These are phyloP conservation scores for Aspergillaceae sp. DNA, from an alignment of 2,329 filamentous ascomycete genomes.

Conservation along the genomic window DNA sequence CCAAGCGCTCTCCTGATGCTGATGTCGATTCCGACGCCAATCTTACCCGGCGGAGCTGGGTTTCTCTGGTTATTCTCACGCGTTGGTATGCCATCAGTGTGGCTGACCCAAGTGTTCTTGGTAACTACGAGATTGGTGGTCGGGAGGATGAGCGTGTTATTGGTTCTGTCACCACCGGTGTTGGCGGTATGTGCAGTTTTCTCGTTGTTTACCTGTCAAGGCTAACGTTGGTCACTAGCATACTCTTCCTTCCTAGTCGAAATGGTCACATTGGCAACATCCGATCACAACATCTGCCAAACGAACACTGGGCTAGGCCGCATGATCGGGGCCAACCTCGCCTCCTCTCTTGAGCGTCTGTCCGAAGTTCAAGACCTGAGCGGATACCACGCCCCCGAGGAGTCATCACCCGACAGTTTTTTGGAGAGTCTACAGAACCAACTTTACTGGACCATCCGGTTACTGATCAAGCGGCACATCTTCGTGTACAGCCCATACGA, in stretches of 20 bases:
- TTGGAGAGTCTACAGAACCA: conserved; percentile 32
- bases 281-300: conserved; percentile 28
- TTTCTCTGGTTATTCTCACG: conserved; percentile 30
- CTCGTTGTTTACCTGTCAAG: background rate
- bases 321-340: conserved; percentile 28
- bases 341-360: conserved; percentile 31
- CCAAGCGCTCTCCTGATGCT: conserved; percentile 23
- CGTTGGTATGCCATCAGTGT: conserved; percentile 37
- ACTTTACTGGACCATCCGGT: conserved; percentile 35
- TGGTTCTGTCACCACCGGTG: conserved; percentile 27
- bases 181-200: conserved; percentile 27
- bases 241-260: conserved; percentile 32
- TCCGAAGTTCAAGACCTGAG: conserved; percentile 28
- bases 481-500: conserved; percentile 35
- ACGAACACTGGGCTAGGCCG: conserved; percentile 28
- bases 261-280: conserved; percentile 25
- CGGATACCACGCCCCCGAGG: conserved; percentile 17
- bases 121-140: conserved; percentile 29
- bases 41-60: conserved; percentile 33
- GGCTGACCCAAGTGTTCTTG: conserved; percentile 31
- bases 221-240: conserved; percentile 14
- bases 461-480: conserved; percentile 36
- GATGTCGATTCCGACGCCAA: conserved; percentile 35
- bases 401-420: conserved; percentile 17
- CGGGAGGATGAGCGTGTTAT: conserved; percentile 32